Conservation (phyloP, 2,329 filamentous ascomycete genomes). For the Talaromyces sp. region DNA sequence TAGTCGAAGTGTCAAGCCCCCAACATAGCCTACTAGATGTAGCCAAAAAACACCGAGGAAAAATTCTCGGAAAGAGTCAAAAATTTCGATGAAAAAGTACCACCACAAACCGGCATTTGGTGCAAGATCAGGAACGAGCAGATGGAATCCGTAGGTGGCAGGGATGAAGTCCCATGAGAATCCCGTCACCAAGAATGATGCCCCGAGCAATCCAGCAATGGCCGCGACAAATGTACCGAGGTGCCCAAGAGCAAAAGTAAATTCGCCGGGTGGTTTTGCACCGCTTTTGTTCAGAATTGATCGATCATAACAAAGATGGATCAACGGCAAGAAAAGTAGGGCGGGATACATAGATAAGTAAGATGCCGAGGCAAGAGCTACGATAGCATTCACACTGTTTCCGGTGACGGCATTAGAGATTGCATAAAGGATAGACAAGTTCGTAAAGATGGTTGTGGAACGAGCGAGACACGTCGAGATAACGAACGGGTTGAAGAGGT, state of each 20-base stretch:
- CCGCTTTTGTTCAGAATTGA: background rate
- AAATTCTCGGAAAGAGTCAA: constrained; percentile 94
- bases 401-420: constrained; percentile 76
- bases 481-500: constrained; percentile 92
- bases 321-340: constrained; percentile 76
- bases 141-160: constrained; percentile 88
- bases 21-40: constrained; percentile 85
- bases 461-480: constrained; percentile 86
- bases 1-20: constrained; percentile 77
- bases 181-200: constrained; percentile 70
- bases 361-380: constrained; percentile 79
- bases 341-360: constrained; percentile 92
- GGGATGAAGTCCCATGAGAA: constrained; percentile 82
- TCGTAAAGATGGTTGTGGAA: constrained; percentile 84
- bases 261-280: constrained; percentile 26
- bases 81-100: constrained; percentile 99
- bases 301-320: constrained; percentile 75
- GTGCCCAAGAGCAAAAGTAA: constrained; percentile 54
- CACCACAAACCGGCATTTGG: constrained; percentile 97
- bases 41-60: constrained; percentile 98
- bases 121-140: constrained; percentile 85
- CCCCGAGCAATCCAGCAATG: constrained; percentile 60
- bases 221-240: constrained; percentile 53
- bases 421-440: constrained; percentile 79
- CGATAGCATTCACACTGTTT: constrained; percentile 69